Evolutionary conservation across 2,329 filamentous ascomycete species (phyloP).

Genomic region (Sclerotiophoma versabilis): DNA sequence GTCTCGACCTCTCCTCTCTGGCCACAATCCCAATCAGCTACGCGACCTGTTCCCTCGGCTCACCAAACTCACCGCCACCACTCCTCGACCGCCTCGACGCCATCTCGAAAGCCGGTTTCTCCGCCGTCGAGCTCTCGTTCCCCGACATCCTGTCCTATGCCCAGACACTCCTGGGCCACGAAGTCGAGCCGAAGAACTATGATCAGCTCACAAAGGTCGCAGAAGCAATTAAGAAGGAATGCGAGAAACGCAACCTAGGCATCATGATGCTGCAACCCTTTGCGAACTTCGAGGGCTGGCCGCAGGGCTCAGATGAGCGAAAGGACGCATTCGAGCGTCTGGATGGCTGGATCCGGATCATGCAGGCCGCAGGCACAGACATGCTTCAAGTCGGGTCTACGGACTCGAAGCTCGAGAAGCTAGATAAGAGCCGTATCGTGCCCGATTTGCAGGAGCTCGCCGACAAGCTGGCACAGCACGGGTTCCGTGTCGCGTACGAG

Average conservation of each 20-base stretch:
- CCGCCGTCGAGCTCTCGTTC: constrained; percentile 76
- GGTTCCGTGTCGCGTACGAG: constrained; percentile 74
- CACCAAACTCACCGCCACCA: constrained; percentile 50
- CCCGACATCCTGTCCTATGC: constrained; percentile 74
- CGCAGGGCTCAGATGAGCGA: constrained; percentile 62
- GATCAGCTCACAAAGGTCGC: constrained; percentile 63
- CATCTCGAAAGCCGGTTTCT: constrained; percentile 70
- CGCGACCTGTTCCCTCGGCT: constrained; percentile 64
- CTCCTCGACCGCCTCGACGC: constrained; percentile 68
- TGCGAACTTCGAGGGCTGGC: constrained; percentile 79
- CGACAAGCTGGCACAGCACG: constrained; percentile 61
- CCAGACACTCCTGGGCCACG: constrained; percentile 56
- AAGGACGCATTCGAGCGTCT: constrained; percentile 69
- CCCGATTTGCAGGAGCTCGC: constrained; percentile 67
- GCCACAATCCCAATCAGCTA: constrained; percentile 59
- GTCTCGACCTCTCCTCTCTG: constrained; percentile 44
- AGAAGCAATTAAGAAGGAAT: constrained; percentile 61
- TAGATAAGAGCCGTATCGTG: constrained; percentile 63
- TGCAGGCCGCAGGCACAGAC: constrained; percentile 72
- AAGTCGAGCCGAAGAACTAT: constrained; percentile 66
- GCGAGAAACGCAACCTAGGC: constrained; percentile 61
- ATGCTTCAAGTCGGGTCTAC: constrained; percentile 72
- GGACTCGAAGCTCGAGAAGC: constrained; percentile 63
- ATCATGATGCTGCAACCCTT: constrained; percentile 80
- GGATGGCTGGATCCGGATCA: constrained; percentile 72